A percentile compares a stretch with the other conserved stretches of the same genome.
Evolutionary conservation across 1,284 basidiomycete genomes (phyloP).

Genomic region (Cryptococcus sp.): DNA sequence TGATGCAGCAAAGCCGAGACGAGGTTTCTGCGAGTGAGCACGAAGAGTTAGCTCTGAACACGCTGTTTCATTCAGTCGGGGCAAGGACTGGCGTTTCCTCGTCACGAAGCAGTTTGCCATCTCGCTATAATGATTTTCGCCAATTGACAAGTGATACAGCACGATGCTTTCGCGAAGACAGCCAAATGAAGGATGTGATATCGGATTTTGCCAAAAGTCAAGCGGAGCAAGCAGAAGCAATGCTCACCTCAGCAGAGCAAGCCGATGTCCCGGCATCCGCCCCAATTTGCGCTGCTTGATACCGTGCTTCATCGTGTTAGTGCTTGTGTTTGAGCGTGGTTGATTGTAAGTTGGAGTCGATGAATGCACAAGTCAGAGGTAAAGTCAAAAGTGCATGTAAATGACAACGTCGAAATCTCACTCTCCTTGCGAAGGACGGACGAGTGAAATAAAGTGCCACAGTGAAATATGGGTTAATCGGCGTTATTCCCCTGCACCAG

Average conservation of each 20-base stretch:
- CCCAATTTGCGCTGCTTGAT: conserved; percentile 85
- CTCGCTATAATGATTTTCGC: too few species aligned
- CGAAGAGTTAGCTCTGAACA: too few species aligned
- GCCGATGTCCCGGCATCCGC: conserved; percentile 80
- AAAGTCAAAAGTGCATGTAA: conserved; percentile 1
- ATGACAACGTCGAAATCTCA: background rate
- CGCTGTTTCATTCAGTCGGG: too few species aligned
- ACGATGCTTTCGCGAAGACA: background rate
- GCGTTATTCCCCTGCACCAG: too few species aligned
- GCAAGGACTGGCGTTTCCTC: too few species aligned
- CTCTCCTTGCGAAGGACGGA: too few species aligned
- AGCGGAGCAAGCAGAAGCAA: background rate
- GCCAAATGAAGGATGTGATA: background rate
- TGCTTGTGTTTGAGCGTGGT: background rate
- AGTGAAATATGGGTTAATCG: too few species aligned
- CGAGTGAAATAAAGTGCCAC: too few species aligned
- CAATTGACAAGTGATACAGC: too few species aligned
- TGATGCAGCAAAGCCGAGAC: conserved; percentile 94
- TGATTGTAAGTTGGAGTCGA: background rate
- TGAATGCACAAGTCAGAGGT: background rate
- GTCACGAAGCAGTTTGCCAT: too few species aligned
- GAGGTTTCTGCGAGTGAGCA: conserved; percentile 67
- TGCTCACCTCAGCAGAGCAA: conserved; percentile 77
- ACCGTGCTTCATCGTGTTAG: conserved; percentile 78
- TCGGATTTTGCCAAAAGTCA: background rate